These are phyloP conservation scores for Ceratocystis cacaofunesta DNA, from an alignment of 2,329 filamentous ascomycete genomes.

Conservation along the genomic window DNA sequence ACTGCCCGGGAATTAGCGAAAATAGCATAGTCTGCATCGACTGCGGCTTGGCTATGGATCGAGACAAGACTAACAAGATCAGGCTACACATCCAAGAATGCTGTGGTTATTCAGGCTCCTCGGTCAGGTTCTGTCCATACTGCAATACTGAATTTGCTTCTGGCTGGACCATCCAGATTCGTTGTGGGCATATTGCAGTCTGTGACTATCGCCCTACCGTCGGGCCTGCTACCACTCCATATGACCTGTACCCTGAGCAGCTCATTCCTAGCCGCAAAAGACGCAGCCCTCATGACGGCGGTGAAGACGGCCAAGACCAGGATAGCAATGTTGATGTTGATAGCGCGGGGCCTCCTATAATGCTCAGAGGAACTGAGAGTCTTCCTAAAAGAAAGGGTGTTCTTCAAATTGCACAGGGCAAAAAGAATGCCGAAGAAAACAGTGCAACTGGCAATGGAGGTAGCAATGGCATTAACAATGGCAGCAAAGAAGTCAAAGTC, in stretches of 20 bases:
- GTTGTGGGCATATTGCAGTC: constrained; percentile 13
- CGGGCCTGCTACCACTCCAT: constrained; percentile 9
- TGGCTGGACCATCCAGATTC: background rate
- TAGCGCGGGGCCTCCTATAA: background rate
- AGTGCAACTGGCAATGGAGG: background rate
- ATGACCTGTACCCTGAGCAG: constrained; percentile 11
- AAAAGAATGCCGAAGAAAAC: background rate
- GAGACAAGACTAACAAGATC: constrained; percentile 9
- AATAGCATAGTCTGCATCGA: constrained; percentile 16
- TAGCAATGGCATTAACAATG: background rate
- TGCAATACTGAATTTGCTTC: constrained; percentile 14
- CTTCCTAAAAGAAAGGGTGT: background rate
- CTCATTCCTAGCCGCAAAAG: constrained; percentile 2
- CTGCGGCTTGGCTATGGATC: constrained; percentile 16
- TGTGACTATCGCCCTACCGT: background rate
- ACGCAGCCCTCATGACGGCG: background rate
- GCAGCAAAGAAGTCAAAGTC: background rate
- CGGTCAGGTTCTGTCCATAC: constrained; percentile 20
- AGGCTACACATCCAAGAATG: constrained; percentile 18
- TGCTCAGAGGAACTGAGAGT: background rate
- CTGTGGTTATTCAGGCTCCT: constrained; percentile 16
- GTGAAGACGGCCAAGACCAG: background rate
- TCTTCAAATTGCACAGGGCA: background rate
- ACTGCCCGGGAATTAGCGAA: constrained; percentile 13
- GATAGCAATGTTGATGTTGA: background rate